A percentile compares a stretch with the other conserved stretches of the same genome.
phyloP scores from a whole-genome alignment of 192 early-diverging fungal genomes.

The Pilobolus umbonatus region DNA sequence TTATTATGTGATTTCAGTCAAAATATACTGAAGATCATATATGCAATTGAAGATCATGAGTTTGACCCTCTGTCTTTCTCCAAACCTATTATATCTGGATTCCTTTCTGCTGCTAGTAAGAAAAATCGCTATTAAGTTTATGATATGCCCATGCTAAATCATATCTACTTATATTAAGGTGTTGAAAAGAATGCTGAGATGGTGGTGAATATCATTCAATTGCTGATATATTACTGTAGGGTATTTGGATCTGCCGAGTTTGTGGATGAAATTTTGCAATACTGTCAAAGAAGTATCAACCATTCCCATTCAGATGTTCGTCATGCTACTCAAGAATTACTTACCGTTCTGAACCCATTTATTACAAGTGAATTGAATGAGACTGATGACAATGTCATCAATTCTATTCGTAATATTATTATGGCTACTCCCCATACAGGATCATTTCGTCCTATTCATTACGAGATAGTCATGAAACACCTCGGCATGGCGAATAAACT shows the following conservation, averaged over 20 bases:
- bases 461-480: conserved; percentile 49
- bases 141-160: background rate
- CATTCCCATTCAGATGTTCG: conserved; percentile 32
- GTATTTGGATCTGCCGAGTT: conserved; percentile 26
- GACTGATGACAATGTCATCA: background rate
- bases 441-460: conserved; percentile 61
- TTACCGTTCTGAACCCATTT: conserved; percentile 3
- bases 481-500: conserved; percentile 46
- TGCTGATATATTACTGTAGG: conserved; percentile 21
- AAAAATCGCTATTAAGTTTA: background rate
- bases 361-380: conserved; percentile 3
- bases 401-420: conserved; percentile 17
- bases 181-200: conserved; percentile 12
- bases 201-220: conserved; percentile 8
- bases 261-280: background rate
- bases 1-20: conserved; percentile 4
- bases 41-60: background rate
- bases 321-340: conserved; percentile 20
- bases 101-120: background rate
- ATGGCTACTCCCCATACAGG: conserved; percentile 48
- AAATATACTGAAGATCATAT: background rate
- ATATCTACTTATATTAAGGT: conserved; percentile 7
- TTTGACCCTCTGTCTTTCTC: background rate
- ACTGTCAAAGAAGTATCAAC: conserved; percentile 15
- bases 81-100: background rate